A percentile compares a stretch with the other conserved stretches of the same genome.
phyloP scores from a whole-genome alignment of 163 green algal genomes.

The Coccomyxa subellipsoidea region DNA sequence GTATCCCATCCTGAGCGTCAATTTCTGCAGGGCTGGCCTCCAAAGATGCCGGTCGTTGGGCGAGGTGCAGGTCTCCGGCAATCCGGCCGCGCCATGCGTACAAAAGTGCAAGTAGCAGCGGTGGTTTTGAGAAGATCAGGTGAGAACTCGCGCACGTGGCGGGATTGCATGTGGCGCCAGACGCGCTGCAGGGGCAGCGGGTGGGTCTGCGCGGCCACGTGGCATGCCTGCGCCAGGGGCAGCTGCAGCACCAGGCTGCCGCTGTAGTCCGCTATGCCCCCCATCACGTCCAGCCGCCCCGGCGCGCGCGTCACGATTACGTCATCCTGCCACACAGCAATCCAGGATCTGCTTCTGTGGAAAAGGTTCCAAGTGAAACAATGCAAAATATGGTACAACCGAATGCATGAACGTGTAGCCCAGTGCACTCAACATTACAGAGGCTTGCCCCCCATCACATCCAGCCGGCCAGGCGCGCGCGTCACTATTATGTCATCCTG shows the following conservation, averaged over 20 bases:
- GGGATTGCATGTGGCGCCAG: constrained; percentile 50
- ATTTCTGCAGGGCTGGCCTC: too few relatives aligned
- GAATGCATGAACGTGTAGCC: too few relatives aligned
- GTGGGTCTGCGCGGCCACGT: constrained; percentile 83
- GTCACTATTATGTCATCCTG: constrained; percentile 65
- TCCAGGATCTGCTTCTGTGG: too few relatives aligned
- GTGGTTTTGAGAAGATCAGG: too few relatives aligned
- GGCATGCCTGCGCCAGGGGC: constrained; percentile 81
- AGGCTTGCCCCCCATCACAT: constrained; percentile 98
- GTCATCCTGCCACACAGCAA: constrained; percentile 34
- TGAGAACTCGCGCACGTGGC: constrained; percentile 15
- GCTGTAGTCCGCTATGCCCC: constrained; percentile 89
- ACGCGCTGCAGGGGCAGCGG: constrained; percentile 26
- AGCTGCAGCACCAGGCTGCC: constrained; percentile 76
- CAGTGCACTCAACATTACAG: too few relatives aligned
- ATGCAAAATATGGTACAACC: too few relatives aligned
- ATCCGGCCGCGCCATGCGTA: too few relatives aligned
- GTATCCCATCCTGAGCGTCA: too few relatives aligned
- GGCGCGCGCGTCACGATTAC: constrained; percentile 81
- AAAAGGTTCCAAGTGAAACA: too few relatives aligned
- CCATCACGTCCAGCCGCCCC: constrained; percentile 95
- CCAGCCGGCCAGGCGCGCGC: constrained; percentile 85
- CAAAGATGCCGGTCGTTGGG: too few relatives aligned
- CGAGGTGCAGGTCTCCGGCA: too few relatives aligned
- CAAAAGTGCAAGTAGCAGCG: too few relatives aligned